Conservation (phyloP, 2,329 filamentous ascomycete species). For the Magnaporthiopsis rhizophila region DNA sequence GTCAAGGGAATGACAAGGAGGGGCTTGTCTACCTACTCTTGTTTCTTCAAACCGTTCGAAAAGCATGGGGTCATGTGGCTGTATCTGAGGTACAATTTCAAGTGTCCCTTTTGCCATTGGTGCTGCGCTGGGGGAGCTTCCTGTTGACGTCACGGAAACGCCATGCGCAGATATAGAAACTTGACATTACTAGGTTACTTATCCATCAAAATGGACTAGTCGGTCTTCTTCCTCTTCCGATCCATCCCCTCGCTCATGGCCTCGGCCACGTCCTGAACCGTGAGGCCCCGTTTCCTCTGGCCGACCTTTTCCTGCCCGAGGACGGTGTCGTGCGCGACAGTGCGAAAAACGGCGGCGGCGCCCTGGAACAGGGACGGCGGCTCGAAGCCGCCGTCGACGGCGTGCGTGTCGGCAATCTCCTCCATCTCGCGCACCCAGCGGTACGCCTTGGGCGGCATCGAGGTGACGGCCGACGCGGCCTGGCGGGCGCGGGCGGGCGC, state of each 20-base stretch:
- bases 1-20: not conserved
- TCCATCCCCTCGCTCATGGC: conserved; percentile 17
- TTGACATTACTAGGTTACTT: not conserved
- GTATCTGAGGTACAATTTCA: not conserved
- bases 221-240: conserved; percentile 16
- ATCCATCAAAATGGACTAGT: conserved; percentile 7
- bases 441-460: conserved; percentile 68
- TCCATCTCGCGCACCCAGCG: conserved; percentile 73
- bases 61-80: not conserved
- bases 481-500: conserved; percentile 37
- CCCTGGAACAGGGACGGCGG: conserved; percentile 43
- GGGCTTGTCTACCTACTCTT: not conserved
- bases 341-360: conserved; percentile 53
- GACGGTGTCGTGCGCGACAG: conserved; percentile 53
- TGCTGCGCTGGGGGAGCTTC: not conserved
- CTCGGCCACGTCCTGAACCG: conserved; percentile 30
- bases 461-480: conserved; percentile 33
- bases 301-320: conserved; percentile 52
- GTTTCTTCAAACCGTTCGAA: not conserved
- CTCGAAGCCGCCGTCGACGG: conserved; percentile 55
- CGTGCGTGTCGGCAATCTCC: conserved; percentile 61
- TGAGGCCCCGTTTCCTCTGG: conserved; percentile 46
- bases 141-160: not conserved
- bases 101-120: not conserved
- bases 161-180: not conserved